Base-by-base conservation (phyloP, 169 alveolate genomes). In the Cyclospora cayetanensis region DNA sequence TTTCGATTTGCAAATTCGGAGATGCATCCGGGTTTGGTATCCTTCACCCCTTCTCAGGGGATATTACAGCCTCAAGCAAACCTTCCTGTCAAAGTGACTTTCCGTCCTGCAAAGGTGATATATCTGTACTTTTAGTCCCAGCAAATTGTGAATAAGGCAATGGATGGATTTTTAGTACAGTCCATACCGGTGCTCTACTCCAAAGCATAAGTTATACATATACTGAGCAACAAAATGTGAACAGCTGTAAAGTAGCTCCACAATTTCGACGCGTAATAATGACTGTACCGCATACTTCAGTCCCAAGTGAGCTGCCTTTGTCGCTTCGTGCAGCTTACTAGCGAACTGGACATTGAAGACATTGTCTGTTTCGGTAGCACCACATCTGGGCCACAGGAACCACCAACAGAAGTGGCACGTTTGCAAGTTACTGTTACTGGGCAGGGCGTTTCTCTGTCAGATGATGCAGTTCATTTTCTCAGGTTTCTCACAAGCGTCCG, bases 31-130 rank as follows among this genome's bases (percentile, higher is more conserved):
- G 63, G 35, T 3, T 37, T 90, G 68, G 52, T 60, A 20, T 35
- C 79, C 65, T 52, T 77, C 76, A 55, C 92, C 43, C 95, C 95
- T 11, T 50, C 90, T 7, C 91, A 93, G 34, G 90, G 85, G 52
- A 74, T 85, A 22, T 88, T 85, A 1, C 83, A 50, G 31, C 94
- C 93, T 27, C 83, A 88, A 15, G 91, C 87, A 22, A 70, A 83
- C 55, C 74, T 68, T 41, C 84, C 84, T 20, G 42, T 91, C 42
- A 82, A 74, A 39, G 83, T 83, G 31, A 68, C 90, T 22, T 83
- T 82, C 90, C 89, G 90, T 22, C 94, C 91, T 35, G 42, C 29
- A 2, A 84, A 55, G 65, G 91, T 83, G 53, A 46, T 80, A 4
- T 2, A 1, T 7, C 42, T 20, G 3, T 29, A 20, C 55, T 18